phyloP scores from a whole-genome alignment of 225 moss, liverwort and hornwort species.

The Bryum argenteum region DNA sequence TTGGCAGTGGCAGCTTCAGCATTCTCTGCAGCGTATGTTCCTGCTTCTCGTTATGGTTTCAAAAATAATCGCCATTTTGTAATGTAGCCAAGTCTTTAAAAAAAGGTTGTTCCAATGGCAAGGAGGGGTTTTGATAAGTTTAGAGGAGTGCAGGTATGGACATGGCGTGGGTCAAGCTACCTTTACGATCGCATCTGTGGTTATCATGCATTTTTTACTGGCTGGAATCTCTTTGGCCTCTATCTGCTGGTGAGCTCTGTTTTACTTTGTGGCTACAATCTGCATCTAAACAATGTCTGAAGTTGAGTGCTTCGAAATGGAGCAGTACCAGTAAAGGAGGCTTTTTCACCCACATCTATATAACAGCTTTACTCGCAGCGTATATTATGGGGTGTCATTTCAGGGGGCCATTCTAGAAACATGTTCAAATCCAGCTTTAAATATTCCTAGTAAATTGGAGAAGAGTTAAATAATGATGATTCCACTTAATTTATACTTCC shows the following conservation, averaged over 20 bases:
- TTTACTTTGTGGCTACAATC: too few relatives aligned
- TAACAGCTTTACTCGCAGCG: too few relatives aligned
- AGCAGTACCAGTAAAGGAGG: too few relatives aligned
- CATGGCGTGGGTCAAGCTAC: conserved; percentile 74
- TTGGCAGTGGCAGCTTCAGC: conserved; percentile 86
- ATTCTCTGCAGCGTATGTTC: conserved; percentile 84
- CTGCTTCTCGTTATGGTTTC: neutral
- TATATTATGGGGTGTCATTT: too few relatives aligned
- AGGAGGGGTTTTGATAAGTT: neutral
- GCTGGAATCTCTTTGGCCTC: conserved; percentile 86
- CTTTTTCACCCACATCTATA: too few relatives aligned
- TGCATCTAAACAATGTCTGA: too few relatives aligned
- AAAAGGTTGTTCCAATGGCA: neutral
- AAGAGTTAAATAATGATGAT: too few relatives aligned
- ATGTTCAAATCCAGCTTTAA: too few relatives aligned
- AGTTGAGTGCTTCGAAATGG: too few relatives aligned
- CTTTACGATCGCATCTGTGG: conserved; percentile 76
- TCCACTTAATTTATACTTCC: too few relatives aligned
- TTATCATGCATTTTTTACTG: conserved; percentile 82
- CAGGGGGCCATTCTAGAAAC: too few relatives aligned
- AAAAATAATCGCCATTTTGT: neutral
- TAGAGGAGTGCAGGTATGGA: conserved; percentile 70
- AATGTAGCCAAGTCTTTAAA: neutral
- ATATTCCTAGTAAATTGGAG: too few relatives aligned
- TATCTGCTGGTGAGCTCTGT: conserved; percentile 70